Percentiles rank a stretch among this genome's conserved stretches.
These are phyloP conservation scores for Sutorius australiensis DNA, from an alignment of 768 basidiomycete genomes.

Conservation along the genomic window DNA sequence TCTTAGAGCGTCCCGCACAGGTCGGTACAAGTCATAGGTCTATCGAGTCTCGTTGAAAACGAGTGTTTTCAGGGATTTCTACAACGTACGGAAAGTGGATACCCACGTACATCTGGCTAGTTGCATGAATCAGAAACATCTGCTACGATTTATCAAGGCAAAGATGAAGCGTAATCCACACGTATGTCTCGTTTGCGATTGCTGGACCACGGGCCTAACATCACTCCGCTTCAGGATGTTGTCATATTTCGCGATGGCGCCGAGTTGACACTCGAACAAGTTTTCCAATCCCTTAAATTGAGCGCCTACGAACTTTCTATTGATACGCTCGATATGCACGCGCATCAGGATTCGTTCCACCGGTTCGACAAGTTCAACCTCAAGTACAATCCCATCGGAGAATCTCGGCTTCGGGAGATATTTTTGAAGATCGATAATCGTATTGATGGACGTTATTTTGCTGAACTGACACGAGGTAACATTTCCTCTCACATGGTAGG, in stretches of 20 bases:
- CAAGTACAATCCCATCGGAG: constrained; percentile 96
- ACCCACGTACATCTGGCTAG: constrained; percentile 99
- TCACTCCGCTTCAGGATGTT: constrained; percentile 60
- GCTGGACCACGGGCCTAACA: background rate
- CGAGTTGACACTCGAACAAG: constrained; percentile 83
- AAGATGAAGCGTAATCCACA: constrained; percentile 90
- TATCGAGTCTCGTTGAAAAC: constrained; percentile 1
- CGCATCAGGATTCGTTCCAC: constrained; percentile 96
- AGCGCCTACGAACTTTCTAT: constrained; percentile 98
- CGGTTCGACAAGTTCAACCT: constrained; percentile 98
- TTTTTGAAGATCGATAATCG: constrained; percentile 98
- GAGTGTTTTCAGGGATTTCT: constrained; percentile 75
- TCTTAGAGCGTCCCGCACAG: constrained; percentile 32
- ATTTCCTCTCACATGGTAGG: background rate
- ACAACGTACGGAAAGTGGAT: constrained; percentile 97
- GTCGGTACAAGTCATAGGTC: constrained; percentile 6
- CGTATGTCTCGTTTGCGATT: constrained; percentile 37
- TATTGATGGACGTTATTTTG: constrained; percentile 88
- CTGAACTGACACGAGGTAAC: constrained; percentile 87
- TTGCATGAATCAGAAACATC: constrained; percentile 99
- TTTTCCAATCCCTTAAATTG: constrained; percentile 93
- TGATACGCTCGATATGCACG: constrained; percentile 99
- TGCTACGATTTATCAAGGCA: constrained; percentile 97
- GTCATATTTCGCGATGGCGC: constrained; percentile 94
- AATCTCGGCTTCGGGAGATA: constrained; percentile 91